Evolutionary conservation across 331 rosid species (phyloP).

Genomic region (Malus hybrid): DNA sequence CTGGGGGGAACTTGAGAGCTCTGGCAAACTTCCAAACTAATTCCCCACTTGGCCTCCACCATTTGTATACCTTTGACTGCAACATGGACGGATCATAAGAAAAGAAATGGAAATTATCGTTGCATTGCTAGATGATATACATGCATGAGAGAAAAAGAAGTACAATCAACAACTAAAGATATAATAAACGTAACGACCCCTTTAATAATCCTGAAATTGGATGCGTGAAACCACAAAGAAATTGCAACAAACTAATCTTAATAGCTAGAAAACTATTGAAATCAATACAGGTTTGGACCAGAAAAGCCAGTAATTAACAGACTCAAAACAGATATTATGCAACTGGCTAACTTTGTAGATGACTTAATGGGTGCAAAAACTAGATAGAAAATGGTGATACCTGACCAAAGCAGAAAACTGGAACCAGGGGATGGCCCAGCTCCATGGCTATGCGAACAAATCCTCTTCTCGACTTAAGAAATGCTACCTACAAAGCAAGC

Average conservation of each 20-base stretch:
- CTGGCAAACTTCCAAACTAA: slow-evolving; percentile 52
- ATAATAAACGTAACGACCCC: not conserved
- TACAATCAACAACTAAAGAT: not conserved
- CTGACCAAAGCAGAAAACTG: slow-evolving; percentile 93
- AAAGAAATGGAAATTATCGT: not conserved
- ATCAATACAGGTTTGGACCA: not conserved
- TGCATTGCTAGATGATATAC: not conserved
- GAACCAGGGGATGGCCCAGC: slow-evolving; percentile 80
- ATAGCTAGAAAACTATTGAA: not conserved
- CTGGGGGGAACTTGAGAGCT: slow-evolving; percentile 71
- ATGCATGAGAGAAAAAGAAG: slow-evolving; percentile 4
- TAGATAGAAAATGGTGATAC: slow-evolving; percentile 20
- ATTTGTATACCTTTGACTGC: slow-evolving; percentile 64
- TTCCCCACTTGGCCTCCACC: slow-evolving; percentile 91
- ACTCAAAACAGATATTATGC: not conserved
- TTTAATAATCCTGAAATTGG: not conserved
- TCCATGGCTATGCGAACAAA: slow-evolving; percentile 83
- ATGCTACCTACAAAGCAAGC: slow-evolving; percentile 44
- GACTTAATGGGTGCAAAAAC: not conserved
- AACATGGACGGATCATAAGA: slow-evolving; percentile 7
- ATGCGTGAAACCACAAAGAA: not conserved
- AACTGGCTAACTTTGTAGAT: not conserved
- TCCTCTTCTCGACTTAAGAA: slow-evolving; percentile 74
- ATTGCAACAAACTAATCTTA: slow-evolving; percentile 5
- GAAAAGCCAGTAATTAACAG: not conserved